These are phyloP conservation scores for Neurospora tetraspora DNA, from an alignment of 495 filamentous ascomycete species.

Conservation along the genomic window DNA sequence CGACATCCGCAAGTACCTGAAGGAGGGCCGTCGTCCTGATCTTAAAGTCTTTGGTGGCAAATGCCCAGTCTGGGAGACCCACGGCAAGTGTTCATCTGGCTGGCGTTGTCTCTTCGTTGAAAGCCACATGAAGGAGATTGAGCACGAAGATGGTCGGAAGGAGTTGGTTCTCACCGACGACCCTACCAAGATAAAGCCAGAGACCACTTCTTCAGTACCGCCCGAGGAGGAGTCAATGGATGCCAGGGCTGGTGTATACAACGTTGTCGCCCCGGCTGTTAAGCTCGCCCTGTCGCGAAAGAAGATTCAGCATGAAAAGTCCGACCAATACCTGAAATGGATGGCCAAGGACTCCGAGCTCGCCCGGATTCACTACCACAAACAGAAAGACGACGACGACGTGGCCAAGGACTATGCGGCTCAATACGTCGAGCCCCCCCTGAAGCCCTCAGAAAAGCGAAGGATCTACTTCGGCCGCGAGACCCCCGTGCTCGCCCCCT, in stretches of 20 bases:
- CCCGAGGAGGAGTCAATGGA: not conserved
- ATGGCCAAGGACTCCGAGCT: constrained; percentile 50
- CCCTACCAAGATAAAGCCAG: constrained; percentile 10
- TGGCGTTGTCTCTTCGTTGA: constrained; percentile 88
- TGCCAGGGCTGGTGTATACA: constrained; percentile 48
- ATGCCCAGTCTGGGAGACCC: constrained; percentile 70
- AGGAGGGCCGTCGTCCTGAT: constrained; percentile 70
- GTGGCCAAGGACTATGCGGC: constrained; percentile 62
- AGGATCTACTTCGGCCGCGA: constrained; percentile 87
- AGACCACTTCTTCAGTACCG: not conserved
- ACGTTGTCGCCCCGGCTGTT: constrained; percentile 52
- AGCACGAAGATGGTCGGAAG: constrained; percentile 62
- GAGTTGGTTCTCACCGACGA: constrained; percentile 62
- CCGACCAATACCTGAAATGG: constrained; percentile 69
- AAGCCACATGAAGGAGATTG: constrained; percentile 69
- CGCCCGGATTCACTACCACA: constrained; percentile 39
- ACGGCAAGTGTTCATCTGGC: constrained; percentile 67
- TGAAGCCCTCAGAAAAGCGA: constrained; percentile 85
- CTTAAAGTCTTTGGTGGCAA: constrained; percentile 60
- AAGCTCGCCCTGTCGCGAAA: constrained; percentile 65
- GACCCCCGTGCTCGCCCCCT: constrained; percentile 79
- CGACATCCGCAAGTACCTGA: constrained; percentile 73
- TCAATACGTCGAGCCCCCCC: constrained; percentile 69
- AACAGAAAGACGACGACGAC: constrained; percentile 32
- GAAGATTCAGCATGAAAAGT: constrained; percentile 53